These are phyloP conservation scores for Herpetospermum pedunculosum DNA, from an alignment of 306 rosid species.

Conservation along the genomic window DNA sequence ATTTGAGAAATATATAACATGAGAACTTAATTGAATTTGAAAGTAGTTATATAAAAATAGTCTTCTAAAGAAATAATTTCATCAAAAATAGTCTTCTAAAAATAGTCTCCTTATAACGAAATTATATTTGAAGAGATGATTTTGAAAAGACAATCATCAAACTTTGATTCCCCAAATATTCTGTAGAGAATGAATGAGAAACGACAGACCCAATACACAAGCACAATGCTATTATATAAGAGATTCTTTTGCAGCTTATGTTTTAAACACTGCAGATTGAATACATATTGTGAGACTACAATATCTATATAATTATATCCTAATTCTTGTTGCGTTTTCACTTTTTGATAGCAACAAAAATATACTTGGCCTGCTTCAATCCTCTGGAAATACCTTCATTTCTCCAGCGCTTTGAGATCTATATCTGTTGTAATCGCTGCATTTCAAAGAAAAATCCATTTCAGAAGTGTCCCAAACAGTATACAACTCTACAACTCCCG, in stretches of 20 bases:
- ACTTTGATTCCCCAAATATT: neutral
- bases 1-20: too few species aligned
- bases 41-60: too few species aligned
- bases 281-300: neutral
- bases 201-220: neutral
- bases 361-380: neutral
- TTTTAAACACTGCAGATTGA: neutral
- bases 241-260: neutral
- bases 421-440: neutral
- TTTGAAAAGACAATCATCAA: neutral
- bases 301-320: neutral
- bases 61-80: too few species aligned
- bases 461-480: neutral
- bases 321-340: neutral
- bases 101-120: neutral
- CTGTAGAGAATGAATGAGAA: neutral
- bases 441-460: neutral
- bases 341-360: neutral
- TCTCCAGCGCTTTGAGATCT: neutral
- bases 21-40: too few species aligned
- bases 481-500: too few species aligned
- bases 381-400: neutral
- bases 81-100: too few species aligned
- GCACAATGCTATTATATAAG: neutral
- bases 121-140: neutral